Evolutionary conservation across 1,284 basidiomycete species (phyloP).

Genomic region (Albatrellus sp.): DNA sequence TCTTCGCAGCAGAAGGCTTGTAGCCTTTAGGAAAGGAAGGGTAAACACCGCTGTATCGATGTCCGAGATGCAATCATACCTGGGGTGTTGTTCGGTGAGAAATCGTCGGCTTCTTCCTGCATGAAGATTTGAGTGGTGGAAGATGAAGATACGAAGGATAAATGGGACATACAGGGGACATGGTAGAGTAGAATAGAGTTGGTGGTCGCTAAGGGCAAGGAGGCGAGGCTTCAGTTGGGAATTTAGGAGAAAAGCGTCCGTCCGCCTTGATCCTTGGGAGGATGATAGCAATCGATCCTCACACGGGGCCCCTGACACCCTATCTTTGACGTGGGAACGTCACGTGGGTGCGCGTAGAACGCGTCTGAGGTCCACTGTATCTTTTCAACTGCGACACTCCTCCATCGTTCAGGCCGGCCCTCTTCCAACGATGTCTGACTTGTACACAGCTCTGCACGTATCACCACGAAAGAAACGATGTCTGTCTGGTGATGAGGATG

Average conservation of each 20-base stretch:
- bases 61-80: slow-evolving; percentile 25
- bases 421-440: slow-evolving; percentile 36
- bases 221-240: background rate
- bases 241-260: background rate
- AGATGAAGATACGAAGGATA: background rate
- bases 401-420: too few relatives aligned
- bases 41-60: background rate
- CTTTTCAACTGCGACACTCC: background rate
- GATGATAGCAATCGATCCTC: slow-evolving; percentile 10
- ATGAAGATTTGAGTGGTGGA: slow-evolving; percentile 12
- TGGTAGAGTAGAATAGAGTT: slow-evolving; percentile 16
- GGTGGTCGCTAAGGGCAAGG: slow-evolving; percentile 8
- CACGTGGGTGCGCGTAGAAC: slow-evolving; percentile 3
- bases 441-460: slow-evolving; percentile 46
- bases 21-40: slow-evolving; percentile 37
- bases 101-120: slow-evolving; percentile 53
- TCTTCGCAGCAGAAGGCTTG: slow-evolving; percentile 55
- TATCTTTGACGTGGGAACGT: slow-evolving; percentile 1
- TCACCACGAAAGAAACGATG: slow-evolving; percentile 57
- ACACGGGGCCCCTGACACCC: slow-evolving; percentile 4
- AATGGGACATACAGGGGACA: slow-evolving; percentile 27
- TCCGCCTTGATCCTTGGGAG: background rate
- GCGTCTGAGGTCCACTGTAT: background rate
- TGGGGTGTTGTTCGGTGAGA: slow-evolving; percentile 50
- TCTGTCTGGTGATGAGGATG: slow-evolving; percentile 36